Evolutionary conservation across 306 rosid species (phyloP), one percentile per base, ranked within the genome.

Genomic region (Inga laurina): DNA sequence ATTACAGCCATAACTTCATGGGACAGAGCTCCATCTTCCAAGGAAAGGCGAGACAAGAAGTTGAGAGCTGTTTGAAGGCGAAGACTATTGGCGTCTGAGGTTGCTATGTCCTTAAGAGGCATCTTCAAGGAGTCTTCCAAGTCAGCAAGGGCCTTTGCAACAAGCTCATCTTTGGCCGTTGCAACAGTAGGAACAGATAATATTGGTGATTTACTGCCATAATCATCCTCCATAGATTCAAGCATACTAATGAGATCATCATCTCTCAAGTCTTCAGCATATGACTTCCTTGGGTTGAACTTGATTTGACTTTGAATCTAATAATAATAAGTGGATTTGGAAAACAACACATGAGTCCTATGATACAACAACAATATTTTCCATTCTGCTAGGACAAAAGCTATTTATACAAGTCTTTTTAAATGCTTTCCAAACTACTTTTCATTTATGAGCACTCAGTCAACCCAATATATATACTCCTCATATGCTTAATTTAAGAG

Each of bases 31-130:
- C 41, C 41, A 39, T 39, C 41, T 39, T 39, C 41, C 8, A 39
- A 39, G 41, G 41, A 39, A 39, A 39, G 8, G 41, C 8, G 8
- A 39, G 41, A 39, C 41, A 39, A 39, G 41, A 39, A 39, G 41
- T 39, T 39, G 41, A 39, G 41, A 39, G 41, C 41, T 39, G 41
- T 39, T 6, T 5, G 41, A 5, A 39, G 8, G 41, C 8, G 1
- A 39, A 39, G 54, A 48, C 19, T 11, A 14, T 48, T 48, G 19
- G 6, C 14, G 0, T 48, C 19, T 3, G 70, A 80, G 43, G 66
- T 75, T 21, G 78, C 84, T 80, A 84, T 80, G 68, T 84, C 84
- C 66, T 80, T 84, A 12, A 84, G 41, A 75, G 87, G 84, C 32
- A 75, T 45, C 22, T 61, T 69, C 7, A 84, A 69, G 39, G 5